Evolutionary conservation across 345 rosid species (phyloP).

Genomic region (Arabidopsis arenosa): DNA sequence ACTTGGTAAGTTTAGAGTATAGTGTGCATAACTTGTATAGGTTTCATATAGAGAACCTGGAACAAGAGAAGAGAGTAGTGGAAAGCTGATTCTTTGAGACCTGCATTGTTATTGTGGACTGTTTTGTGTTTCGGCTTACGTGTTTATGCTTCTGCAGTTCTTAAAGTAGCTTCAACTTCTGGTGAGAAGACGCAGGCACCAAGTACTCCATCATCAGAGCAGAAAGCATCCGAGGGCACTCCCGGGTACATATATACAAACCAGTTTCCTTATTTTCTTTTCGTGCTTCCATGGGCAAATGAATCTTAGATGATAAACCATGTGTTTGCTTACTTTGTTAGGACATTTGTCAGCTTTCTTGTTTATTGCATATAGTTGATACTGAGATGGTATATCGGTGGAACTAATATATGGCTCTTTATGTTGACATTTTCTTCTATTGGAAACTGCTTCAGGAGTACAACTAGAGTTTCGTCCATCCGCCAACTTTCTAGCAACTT

Average conservation of each 20-base stretch:
- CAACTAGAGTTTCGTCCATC: constrained; percentile 69
- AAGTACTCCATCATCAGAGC: constrained; percentile 69
- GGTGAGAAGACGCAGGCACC: constrained; percentile 73
- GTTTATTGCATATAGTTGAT: not conserved
- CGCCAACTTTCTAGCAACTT: constrained; percentile 85
- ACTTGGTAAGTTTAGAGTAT: not conserved
- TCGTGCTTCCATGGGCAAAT: not conserved
- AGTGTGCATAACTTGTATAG: not conserved
- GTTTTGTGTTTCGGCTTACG: constrained; percentile 23
- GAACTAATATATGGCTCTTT: constrained; percentile 9
- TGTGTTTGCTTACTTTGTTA: constrained; percentile 16
- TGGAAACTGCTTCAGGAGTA: constrained; percentile 58
- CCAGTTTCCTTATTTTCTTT: not conserved
- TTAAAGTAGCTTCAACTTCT: constrained; percentile 74
- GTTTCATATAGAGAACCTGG: not conserved
- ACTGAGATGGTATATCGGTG: constrained; percentile 17
- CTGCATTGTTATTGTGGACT: not conserved
- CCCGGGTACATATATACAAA: constrained; percentile 46
- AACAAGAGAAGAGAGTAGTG: not conserved
- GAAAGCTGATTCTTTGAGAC: not conserved
- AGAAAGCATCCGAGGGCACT: constrained; percentile 70
- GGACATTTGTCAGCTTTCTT: not conserved
- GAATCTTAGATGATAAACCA: not conserved
- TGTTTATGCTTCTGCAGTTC: constrained; percentile 58
- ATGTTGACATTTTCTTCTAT: constrained; percentile 11